Evolutionary conservation across 2,329 filamentous ascomycete species (phyloP).

Genomic region (Aspergillus sp.): DNA sequence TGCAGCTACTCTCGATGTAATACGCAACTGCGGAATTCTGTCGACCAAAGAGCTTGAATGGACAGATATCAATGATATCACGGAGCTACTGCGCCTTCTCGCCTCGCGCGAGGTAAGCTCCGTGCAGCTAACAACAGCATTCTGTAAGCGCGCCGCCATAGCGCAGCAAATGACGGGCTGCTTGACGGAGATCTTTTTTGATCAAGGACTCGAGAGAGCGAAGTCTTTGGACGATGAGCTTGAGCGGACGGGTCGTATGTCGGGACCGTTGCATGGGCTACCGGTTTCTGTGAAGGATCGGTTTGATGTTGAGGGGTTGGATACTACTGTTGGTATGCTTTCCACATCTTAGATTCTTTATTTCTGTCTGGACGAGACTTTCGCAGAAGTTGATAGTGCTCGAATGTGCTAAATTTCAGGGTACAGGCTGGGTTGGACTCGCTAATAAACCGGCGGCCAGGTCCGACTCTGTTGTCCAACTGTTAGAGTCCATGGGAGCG

Average conservation of each 20-base stretch:
- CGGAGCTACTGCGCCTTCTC: conserved; percentile 16
- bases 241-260: conserved; percentile 45
- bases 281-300: conserved; percentile 67
- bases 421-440: conserved; percentile 48
- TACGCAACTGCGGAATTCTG: conserved; percentile 21
- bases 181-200: conserved; percentile 48
- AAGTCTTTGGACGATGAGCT: conserved; percentile 52
- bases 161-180: conserved; percentile 22
- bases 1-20: conserved; percentile 16
- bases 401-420: not conserved
- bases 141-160: conserved; percentile 22
- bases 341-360: not conserved
- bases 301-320: conserved; percentile 51
- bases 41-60: conserved; percentile 20
- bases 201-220: conserved; percentile 52
- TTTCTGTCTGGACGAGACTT: not conserved
- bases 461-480: conserved; percentile 27
- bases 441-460: conserved; percentile 26
- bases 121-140: conserved; percentile 19
- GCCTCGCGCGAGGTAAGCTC: conserved; percentile 9
- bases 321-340: conserved; percentile 27
- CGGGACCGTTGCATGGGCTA: conserved; percentile 66
- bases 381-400: not conserved
- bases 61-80: conserved; percentile 23
- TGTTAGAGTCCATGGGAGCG: conserved; percentile 41